phyloP scores from a whole-genome alignment of 2,329 filamentous ascomycete genomes.

The Huntiella abstrusa region DNA sequence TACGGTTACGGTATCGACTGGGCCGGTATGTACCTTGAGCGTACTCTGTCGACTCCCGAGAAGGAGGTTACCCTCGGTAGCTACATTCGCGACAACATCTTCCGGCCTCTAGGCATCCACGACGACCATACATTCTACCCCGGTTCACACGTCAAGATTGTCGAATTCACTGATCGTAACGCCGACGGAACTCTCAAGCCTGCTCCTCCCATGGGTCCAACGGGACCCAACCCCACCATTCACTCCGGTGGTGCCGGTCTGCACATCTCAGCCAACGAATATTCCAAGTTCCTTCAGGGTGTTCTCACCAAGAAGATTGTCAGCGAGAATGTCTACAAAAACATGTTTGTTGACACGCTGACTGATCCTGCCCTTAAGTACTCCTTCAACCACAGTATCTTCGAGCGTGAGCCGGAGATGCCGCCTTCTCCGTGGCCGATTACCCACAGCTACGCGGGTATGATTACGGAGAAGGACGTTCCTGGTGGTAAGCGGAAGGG shows the following conservation, averaged over 20 bases:
- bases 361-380: constrained; percentile 15
- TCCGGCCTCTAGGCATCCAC: constrained; percentile 20
- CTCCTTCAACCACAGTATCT: constrained; percentile 13
- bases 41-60: constrained; percentile 5
- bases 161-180: not conserved
- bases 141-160: constrained; percentile 12
- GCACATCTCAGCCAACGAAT: constrained; percentile 24
- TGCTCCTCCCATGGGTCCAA: constrained; percentile 9
- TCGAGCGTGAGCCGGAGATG: constrained; percentile 20
- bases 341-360: constrained; percentile 25
- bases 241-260: constrained; percentile 27
- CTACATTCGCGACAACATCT: constrained; percentile 22
- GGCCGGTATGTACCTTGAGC: constrained; percentile 26
- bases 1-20: constrained; percentile 31
- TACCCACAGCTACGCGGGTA: constrained; percentile 22
- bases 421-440: constrained; percentile 16
- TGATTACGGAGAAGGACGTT: constrained; percentile 22
- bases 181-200: constrained; percentile 14
- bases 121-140: constrained; percentile 18
- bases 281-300: constrained; percentile 19
- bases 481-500: constrained; percentile 23
- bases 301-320: constrained; percentile 19
- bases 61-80: constrained; percentile 20
- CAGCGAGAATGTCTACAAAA: constrained; percentile 15
- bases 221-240: constrained; percentile 17